A percentile compares a stretch with the other conserved stretches of the same genome.
phyloP scores from a whole-genome alignment of 768 basidiomycete species.

The Hypholoma sublateritium region DNA sequence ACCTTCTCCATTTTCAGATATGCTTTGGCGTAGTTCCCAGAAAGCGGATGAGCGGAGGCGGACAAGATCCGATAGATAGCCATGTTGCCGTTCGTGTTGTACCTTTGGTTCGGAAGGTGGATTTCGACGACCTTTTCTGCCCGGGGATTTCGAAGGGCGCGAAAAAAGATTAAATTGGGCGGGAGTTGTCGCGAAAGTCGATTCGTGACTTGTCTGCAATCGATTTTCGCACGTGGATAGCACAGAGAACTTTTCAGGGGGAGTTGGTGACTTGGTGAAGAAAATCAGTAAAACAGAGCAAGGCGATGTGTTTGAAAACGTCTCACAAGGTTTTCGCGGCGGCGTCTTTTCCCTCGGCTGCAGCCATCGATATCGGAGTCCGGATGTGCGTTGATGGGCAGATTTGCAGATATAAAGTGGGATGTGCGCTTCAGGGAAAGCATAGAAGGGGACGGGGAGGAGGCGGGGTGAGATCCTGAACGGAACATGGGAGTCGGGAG shows the following conservation, averaged over 20 bases:
- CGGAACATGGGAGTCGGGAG: constrained; percentile 8
- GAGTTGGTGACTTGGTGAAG: neutral
- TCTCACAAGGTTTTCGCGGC: constrained; percentile 48
- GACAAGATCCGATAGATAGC: constrained; percentile 31
- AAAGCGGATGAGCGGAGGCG: constrained; percentile 57
- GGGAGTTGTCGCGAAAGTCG: constrained; percentile 46
- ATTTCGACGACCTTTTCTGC: constrained; percentile 8
- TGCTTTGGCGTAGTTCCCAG: constrained; percentile 60
- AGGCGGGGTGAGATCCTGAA: constrained; percentile 12
- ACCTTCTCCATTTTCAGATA: constrained; percentile 65
- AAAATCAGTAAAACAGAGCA: neutral
- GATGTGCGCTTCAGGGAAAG: neutral
- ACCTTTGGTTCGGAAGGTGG: constrained; percentile 5
- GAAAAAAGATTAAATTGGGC: constrained; percentile 49
- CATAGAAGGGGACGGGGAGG: constrained; percentile 3
- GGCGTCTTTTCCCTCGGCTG: constrained; percentile 55
- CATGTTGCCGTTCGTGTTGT: constrained; percentile 9
- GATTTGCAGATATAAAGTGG: neutral
- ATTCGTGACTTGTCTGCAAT: constrained; percentile 10
- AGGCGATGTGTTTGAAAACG: neutral
- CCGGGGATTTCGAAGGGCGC: constrained; percentile 11
- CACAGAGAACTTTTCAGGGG: neutral
- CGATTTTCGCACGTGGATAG: constrained; percentile 1
- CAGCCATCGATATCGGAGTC: constrained; percentile 46
- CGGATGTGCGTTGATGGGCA: neutral